Percentiles rank a stretch among this genome's conserved stretches.
Evolutionary conservation across 2,329 filamentous ascomycete species (phyloP).

Genomic region (Apiospora pterosperma): DNA sequence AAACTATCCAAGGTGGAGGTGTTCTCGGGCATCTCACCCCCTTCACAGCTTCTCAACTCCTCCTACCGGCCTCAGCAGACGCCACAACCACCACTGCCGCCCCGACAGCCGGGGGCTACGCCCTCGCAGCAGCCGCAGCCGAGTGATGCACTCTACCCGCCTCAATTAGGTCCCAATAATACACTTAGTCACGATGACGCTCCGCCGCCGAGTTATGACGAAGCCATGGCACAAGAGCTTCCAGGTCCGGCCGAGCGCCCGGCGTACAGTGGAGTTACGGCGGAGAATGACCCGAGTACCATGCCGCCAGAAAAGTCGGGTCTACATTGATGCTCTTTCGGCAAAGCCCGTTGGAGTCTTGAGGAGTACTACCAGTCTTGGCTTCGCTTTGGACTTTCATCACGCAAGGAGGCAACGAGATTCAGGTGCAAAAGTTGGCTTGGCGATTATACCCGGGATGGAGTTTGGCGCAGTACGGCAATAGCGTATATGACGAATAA

Average conservation of each 20-base stretch:
- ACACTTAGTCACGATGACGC: conserved; percentile 56
- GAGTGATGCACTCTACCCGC: conserved; percentile 45
- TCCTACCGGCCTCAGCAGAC: conserved; percentile 17
- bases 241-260: conserved; percentile 61
- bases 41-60: conserved; percentile 65
- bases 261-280: conserved; percentile 63
- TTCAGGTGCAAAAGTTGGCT: neutral
- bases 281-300: conserved; percentile 55
- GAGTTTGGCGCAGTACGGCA: neutral
- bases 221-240: conserved; percentile 78
- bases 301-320: conserved; percentile 27
- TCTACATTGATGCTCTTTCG: conserved; percentile 4
- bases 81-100: conserved; percentile 34
- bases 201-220: conserved; percentile 92
- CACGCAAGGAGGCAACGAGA: neutral
- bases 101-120: conserved; percentile 27
- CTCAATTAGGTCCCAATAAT: conserved; percentile 47
- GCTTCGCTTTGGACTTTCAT: neutral
- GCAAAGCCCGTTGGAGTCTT: neutral
- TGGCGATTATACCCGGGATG: conserved; percentile 1
- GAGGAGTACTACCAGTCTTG: neutral
- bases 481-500: neutral
- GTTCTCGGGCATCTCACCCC: conserved; percentile 84
- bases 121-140: conserved; percentile 12
- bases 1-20: conserved; percentile 72